These are phyloP conservation scores for Trichoderma cornu-damae DNA, from an alignment of 2,329 filamentous ascomycete genomes.

Conservation along the genomic window DNA sequence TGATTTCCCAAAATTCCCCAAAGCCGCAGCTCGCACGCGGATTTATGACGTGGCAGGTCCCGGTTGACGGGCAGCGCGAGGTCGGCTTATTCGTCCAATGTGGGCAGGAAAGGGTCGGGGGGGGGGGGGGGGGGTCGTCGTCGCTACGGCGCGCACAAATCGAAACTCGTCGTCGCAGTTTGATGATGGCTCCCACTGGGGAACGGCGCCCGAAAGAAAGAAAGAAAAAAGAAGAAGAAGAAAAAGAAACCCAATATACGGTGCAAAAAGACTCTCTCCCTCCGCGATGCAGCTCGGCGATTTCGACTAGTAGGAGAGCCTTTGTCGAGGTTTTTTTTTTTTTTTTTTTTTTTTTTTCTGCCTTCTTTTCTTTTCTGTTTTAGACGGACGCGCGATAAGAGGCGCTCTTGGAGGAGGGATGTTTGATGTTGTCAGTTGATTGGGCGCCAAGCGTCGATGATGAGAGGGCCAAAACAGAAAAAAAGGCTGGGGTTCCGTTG, in stretches of 20 bases:
- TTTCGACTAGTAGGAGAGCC: background rate
- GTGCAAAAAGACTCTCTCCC: background rate
- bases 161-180: constrained; percentile 2
- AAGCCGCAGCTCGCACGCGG: constrained; percentile 3
- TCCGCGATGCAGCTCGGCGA: constrained; percentile 1
- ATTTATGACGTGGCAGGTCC: constrained; percentile 15
- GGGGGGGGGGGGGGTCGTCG: too few relatives aligned
- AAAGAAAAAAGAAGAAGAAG: too few relatives aligned
- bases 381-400: constrained; percentile 4
- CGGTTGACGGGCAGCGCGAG: background rate
- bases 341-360: too few relatives aligned
- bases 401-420: background rate
- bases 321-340: constrained; percentile 1
- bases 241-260: too few relatives aligned
- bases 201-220: background rate
- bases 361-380: too few relatives aligned
- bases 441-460: constrained; percentile 1
- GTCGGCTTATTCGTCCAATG: constrained; percentile 12
- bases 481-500: constrained; percentile 19
- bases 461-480: constrained; percentile 18
- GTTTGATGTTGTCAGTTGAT: constrained; percentile 16
- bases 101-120: constrained; percentile 4
- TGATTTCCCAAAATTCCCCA: constrained; percentile 1
- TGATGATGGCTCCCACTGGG: constrained; percentile 4
- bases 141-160: constrained; percentile 13